Percentiles rank a stretch among this genome's conserved stretches.
phyloP scores from a whole-genome alignment of 352 stramenopile species.

The Globisporangium splendens region DNA sequence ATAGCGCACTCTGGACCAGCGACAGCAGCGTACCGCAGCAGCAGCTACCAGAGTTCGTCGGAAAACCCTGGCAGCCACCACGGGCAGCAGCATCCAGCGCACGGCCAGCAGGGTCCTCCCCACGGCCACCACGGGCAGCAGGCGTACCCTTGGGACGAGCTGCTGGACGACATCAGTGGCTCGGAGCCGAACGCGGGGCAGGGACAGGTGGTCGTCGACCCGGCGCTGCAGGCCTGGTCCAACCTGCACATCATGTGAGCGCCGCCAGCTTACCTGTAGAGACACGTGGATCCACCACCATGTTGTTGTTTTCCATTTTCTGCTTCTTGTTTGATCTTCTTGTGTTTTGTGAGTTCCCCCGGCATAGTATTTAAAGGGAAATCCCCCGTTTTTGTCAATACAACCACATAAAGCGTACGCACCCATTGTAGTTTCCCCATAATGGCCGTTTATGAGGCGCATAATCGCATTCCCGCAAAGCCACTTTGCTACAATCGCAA shows the following conservation, averaged over 20 bases:
- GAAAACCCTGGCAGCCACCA: conserved; percentile 5
- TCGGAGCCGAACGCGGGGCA: conserved; percentile 32
- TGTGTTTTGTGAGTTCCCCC: too few species aligned
- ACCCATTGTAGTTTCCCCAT: too few species aligned
- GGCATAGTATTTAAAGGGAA: conserved; percentile 14
- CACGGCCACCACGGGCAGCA: background rate
- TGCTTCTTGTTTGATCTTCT: too few species aligned
- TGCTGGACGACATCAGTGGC: conserved; percentile 60
- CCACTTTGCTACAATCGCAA: too few species aligned
- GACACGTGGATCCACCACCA: too few species aligned
- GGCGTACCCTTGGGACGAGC: conserved; percentile 57
- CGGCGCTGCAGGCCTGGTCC: conserved; percentile 60
- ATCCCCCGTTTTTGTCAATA: too few species aligned
- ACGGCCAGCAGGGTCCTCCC: background rate
- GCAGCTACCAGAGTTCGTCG: conserved; percentile 15
- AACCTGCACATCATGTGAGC: conserved; percentile 69
- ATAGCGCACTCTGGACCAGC: background rate
- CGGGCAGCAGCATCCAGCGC: conserved; percentile 4
- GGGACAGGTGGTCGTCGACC: conserved; percentile 26
- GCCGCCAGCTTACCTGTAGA: too few species aligned
- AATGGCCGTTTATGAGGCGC: too few species aligned
- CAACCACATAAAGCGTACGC: too few species aligned
- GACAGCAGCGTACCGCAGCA: conserved; percentile 1
- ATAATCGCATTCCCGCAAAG: too few species aligned
- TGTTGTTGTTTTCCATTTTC: too few species aligned